phyloP scores from a whole-genome alignment of 352 stramenopile genomes.

The Thalassiosira exigua region DNA sequence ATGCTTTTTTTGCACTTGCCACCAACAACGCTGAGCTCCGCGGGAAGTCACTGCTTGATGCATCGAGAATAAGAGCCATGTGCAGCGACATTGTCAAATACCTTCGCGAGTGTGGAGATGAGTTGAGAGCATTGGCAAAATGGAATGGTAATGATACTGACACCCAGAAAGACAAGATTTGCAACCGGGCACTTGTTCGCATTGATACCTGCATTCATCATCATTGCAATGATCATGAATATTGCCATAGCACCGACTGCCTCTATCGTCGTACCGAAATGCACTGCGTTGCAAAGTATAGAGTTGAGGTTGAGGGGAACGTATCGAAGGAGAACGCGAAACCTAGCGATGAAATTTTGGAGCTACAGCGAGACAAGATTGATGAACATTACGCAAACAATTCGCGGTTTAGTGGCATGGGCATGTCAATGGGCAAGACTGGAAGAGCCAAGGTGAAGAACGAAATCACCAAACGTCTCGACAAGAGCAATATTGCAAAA shows the following conservation, averaged over 20 bases:
- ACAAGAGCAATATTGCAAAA: constrained; percentile 22
- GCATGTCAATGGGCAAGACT: constrained; percentile 16
- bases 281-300: constrained; percentile 7
- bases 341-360: constrained; percentile 7
- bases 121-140: not conserved
- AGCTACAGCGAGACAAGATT: not conserved
- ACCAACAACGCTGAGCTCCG: constrained; percentile 5
- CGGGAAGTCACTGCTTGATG: constrained; percentile 18
- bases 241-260: constrained; percentile 1
- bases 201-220: constrained; percentile 16
- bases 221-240: constrained; percentile 16
- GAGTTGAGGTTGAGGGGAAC: not conserved
- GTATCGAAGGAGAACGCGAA: not conserved
- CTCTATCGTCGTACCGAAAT: not conserved
- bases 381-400: constrained; percentile 2
- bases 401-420: constrained; percentile 6
- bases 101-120: constrained; percentile 11
- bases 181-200: not conserved
- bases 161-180: not conserved
- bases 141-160: not conserved
- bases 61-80: constrained; percentile 6
- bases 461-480: constrained; percentile 22
- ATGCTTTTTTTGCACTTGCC: constrained; percentile 10
- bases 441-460: not conserved
- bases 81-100: constrained; percentile 1